A percentile compares a stretch with the other conserved stretches of the same genome.
These are phyloP conservation scores for Potentilla sterilis DNA, from an alignment of 306 rosid genomes.

Conservation along the genomic window DNA sequence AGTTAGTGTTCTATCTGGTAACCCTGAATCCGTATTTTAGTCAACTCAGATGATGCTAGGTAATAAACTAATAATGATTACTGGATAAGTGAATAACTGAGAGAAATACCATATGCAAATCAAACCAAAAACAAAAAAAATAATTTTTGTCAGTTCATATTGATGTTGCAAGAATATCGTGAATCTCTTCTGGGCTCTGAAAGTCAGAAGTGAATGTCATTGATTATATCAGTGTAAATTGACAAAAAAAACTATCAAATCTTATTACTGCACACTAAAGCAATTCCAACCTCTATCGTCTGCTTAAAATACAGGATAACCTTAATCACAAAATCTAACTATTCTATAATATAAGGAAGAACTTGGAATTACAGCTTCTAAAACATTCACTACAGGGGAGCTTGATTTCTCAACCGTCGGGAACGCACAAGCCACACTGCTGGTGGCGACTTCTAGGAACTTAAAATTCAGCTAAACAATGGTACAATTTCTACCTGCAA, in stretches of 20 bases:
- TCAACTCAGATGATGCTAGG: too few relatives aligned
- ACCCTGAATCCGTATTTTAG: too few relatives aligned
- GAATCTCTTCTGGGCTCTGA: not conserved
- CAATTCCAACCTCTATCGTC: not conserved
- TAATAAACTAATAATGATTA: too few relatives aligned
- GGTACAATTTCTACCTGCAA: constrained; percentile 14
- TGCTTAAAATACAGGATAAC: constrained; percentile 9
- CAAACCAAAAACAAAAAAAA: too few relatives aligned
- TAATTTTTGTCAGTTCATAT: too few relatives aligned
- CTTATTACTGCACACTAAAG: constrained; percentile 6
- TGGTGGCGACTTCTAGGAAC: constrained; percentile 1
- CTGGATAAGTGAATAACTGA: too few relatives aligned
- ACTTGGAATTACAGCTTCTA: constrained; percentile 32
- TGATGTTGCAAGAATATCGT: not conserved
- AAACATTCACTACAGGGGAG: not conserved
- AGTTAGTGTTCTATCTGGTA: not conserved
- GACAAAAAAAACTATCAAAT: not conserved
- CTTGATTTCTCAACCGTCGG: constrained; percentile 6
- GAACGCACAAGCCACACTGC: not conserved
- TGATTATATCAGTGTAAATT: not conserved
- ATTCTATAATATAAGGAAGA: constrained; percentile 16
- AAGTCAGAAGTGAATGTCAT: not conserved
- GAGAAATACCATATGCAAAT: too few relatives aligned
- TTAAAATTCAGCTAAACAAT: constrained; percentile 15
- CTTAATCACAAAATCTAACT: constrained; percentile 17